Evolutionary conservation across 208 protist species (phyloP), one percentile per base, ranked within the genome.

Genomic region (Leishmania turanica): DNA sequence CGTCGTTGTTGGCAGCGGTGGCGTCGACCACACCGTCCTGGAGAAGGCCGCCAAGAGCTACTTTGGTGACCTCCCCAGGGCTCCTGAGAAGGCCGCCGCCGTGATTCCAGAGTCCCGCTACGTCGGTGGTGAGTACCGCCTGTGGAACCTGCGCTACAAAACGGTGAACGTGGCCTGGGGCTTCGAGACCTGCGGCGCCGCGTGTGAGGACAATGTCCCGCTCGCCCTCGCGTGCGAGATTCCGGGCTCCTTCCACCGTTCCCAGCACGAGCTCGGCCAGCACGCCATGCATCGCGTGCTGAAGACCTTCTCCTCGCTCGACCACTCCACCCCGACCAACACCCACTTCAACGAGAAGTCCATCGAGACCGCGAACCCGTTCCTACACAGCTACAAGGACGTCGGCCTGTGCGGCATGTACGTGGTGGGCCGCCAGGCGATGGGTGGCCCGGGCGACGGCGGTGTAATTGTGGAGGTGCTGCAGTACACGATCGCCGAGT

Each of bases 1-100:
- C 68, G 97, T 99, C 15, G 85, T 99, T 17, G 98, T 98, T 56
- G 99, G 93, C 77, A 92, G 96, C 77, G 99, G 99, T 76, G 97
- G 90, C 56, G 97, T 99, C 2, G 92, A 99, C 75, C 98, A 99
- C 88, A 95, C 98, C 34, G 83, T 91, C 71, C 83, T 99, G 27
- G 96, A 98, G 82, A 85, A 96, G 74, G 88, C 98, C 13, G 97
- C 97, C 3, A 83, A 96, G 78, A 94, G 94, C 74, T 90, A 97
- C 82, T 99, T 99, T 82, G 90, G 92, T 45, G 90, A 98, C 78
- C 79, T 99, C 49, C 69, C 81, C 19, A 87, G 84, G 72, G 78
- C 81, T 27, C 73, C 78, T 56, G 56, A 81, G 69, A 82, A 76
- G 78, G 71, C 58, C n/a, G 51, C 83, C 6, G 42, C 78, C 51